Evolutionary conservation across 2,329 filamentous ascomycete genomes (phyloP).

Genomic region (Fusarium sp.): DNA sequence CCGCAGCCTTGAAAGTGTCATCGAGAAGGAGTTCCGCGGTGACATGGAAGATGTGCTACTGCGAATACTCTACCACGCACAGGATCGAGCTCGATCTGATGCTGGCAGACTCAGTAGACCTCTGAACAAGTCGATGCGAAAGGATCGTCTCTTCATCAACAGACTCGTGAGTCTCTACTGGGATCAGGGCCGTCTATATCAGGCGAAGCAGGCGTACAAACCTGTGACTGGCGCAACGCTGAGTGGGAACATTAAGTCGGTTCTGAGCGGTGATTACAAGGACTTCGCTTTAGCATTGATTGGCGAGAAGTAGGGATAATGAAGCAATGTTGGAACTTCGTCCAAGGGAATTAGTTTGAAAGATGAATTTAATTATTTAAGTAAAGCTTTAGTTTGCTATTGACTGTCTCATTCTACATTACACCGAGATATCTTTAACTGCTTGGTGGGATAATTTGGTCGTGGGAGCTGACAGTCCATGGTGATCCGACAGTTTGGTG

Average conservation of each 20-base stretch:
- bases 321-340: accelerated
- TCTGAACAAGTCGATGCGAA: constrained; percentile 45
- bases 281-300: constrained; percentile 47
- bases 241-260: constrained; percentile 42
- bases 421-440: accelerated
- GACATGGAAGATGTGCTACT: constrained; percentile 51
- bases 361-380: neutral
- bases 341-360: accelerated
- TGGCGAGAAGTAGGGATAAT: constrained; percentile 40
- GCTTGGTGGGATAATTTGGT: neutral
- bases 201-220: constrained; percentile 67
- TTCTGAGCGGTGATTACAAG: constrained; percentile 47
- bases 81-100: constrained; percentile 43
- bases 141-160: constrained; percentile 50
- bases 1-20: constrained; percentile 49
- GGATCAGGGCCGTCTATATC: constrained; percentile 45
- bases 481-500: neutral
- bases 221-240: constrained; percentile 67
- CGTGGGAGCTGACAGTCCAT: neutral
- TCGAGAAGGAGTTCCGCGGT: constrained; percentile 52
- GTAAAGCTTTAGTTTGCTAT: neutral
- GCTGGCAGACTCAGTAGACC: constrained; percentile 42
- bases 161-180: constrained; percentile 49
- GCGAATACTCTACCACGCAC: constrained; percentile 44
- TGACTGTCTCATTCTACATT: neutral